Evolutionary conservation across 495 filamentous ascomycete genomes (phyloP).

Genomic region (Penicillium macrosclerotiorum): DNA sequence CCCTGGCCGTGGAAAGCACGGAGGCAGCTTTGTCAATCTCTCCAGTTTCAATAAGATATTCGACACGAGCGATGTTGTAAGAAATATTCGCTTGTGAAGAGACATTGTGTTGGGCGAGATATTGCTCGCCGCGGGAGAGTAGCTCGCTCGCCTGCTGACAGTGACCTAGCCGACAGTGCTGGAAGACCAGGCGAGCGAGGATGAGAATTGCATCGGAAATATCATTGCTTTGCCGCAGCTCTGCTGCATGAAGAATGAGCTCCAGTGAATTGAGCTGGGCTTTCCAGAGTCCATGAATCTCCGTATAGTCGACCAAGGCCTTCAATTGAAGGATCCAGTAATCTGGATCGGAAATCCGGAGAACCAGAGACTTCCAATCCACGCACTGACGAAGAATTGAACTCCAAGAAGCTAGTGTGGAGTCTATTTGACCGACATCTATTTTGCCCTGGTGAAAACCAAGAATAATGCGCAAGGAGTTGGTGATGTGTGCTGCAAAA

Average conservation of each 20-base stretch:
- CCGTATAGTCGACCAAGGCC: conserved; percentile 71
- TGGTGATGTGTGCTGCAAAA: conserved; percentile 58
- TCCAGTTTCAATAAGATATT: conserved; percentile 69
- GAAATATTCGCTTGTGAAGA: conserved; percentile 46
- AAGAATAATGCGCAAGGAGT: conserved; percentile 50
- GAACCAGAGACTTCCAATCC: conserved; percentile 50
- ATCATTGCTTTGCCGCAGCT: conserved; percentile 48
- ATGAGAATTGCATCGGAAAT: conserved; percentile 54
- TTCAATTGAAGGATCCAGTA: conserved; percentile 62
- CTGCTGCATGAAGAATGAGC: conserved; percentile 54
- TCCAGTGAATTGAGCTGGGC: conserved; percentile 47
- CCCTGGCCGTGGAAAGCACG: conserved; percentile 28
- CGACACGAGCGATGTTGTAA: conserved; percentile 69
- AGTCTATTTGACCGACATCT: conserved; percentile 45
- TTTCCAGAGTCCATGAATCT: conserved; percentile 66
- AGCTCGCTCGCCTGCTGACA: conserved; percentile 67
- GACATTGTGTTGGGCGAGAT: conserved; percentile 36
- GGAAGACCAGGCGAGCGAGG: conserved; percentile 60
- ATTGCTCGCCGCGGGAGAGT: conserved; percentile 57
- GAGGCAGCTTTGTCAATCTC: conserved; percentile 54
- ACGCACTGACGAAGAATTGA: conserved; percentile 37
- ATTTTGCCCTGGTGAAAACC: conserved; percentile 54
- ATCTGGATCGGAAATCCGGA: conserved; percentile 59
- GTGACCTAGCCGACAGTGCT: conserved; percentile 76
- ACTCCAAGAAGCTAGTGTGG: conserved; percentile 38